Evolutionary conservation across 2,329 filamentous ascomycete genomes (phyloP).

Genomic region (Fusarium nematophilum): DNA sequence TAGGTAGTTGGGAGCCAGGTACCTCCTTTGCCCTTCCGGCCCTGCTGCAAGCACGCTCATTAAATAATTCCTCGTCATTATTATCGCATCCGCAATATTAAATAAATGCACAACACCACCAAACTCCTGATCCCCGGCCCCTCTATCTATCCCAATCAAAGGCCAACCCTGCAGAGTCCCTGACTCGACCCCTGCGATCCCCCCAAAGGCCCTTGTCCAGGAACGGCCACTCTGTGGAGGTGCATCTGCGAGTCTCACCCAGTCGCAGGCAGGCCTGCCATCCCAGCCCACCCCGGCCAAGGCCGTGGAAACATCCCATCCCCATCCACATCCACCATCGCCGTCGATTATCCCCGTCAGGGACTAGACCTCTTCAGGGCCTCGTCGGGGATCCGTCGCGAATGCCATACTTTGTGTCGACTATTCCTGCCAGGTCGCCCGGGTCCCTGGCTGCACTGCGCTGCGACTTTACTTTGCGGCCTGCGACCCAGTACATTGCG

Average conservation of each 20-base stretch:
- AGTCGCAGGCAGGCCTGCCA: constrained; percentile 27
- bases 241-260: constrained; percentile 25
- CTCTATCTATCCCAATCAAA: constrained; percentile 29
- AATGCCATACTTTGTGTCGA: constrained; percentile 26
- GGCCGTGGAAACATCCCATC: constrained; percentile 40
- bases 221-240: constrained; percentile 42
- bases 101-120: constrained; percentile 38
- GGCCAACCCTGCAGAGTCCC: constrained; percentile 29
- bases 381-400: constrained; percentile 32
- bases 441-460: constrained; percentile 8
- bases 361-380: constrained; percentile 32
- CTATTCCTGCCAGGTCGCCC: constrained; percentile 1
- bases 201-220: constrained; percentile 34
- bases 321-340: constrained; percentile 14
- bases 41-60: neutral
- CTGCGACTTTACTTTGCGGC: constrained; percentile 14
- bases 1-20: neutral
- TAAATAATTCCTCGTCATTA: constrained; percentile 4
- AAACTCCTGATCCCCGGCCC: constrained; percentile 36
- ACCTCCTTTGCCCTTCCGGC: neutral
- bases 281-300: constrained; percentile 33
- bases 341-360: constrained; percentile 28
- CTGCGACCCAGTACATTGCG: constrained; percentile 7
- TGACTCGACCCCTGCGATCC: constrained; percentile 42
- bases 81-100: constrained; percentile 29